Conservation (phyloP, 2,329 filamentous ascomycete species). For the Neofusicoccum ribis region DNA sequence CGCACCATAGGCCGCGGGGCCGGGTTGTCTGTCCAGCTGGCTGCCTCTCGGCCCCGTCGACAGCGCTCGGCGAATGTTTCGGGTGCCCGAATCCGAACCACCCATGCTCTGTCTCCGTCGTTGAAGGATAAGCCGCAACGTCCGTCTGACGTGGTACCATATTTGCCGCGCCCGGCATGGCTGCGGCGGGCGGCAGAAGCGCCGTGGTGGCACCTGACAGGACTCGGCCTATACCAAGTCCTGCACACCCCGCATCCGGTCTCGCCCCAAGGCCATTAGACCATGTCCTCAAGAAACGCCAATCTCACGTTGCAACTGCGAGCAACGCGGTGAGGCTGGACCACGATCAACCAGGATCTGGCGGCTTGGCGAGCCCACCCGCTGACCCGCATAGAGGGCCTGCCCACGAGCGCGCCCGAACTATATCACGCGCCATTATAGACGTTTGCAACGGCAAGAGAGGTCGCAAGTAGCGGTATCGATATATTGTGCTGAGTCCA, state of each 20-base stretch:
- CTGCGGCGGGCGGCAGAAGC: background rate
- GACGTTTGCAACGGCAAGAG: background rate
- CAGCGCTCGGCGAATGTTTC: background rate
- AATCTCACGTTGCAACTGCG: background rate
- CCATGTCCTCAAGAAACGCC: background rate
- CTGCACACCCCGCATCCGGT: background rate
- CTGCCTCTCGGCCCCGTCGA: background rate
- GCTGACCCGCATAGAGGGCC: too few relatives aligned
- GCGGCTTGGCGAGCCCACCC: background rate
- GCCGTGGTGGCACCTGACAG: background rate
- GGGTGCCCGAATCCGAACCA: too few relatives aligned
- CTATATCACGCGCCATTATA: background rate
- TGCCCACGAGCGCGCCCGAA: background rate
- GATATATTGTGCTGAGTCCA: conserved; percentile 8
- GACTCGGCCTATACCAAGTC: background rate
- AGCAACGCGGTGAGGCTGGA: background rate
- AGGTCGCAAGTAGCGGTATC: conserved; percentile 7
- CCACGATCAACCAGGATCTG: background rate
- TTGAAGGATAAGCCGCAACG: background rate
- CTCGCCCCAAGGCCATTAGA: background rate
- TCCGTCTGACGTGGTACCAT: too few relatives aligned
- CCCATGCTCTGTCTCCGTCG: too few relatives aligned
- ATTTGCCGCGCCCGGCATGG: background rate
- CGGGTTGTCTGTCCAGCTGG: background rate
- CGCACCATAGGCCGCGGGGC: background rate